Conservation (phyloP, 495 filamentous ascomycete species). For the Patellaria atrata region DNA sequence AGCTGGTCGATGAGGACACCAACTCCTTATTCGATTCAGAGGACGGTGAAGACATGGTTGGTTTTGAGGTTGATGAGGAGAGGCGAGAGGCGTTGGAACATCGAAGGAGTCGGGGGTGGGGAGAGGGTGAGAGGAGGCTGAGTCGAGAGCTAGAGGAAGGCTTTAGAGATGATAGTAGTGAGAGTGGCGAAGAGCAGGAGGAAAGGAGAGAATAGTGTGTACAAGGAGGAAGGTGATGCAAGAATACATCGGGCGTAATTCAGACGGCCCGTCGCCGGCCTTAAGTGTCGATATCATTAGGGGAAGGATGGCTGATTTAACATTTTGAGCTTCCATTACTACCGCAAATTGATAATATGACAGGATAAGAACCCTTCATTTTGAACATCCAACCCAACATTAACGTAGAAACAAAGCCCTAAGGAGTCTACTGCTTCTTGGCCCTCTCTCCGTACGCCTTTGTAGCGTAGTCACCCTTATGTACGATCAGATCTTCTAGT, state of each 20-base stretch:
- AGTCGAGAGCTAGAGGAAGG: conserved; percentile 75
- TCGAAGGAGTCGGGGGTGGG: conserved; percentile 22
- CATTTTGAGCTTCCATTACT: too few species aligned
- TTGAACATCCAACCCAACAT: too few species aligned
- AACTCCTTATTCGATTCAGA: conserved; percentile 52
- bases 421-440: conserved; percentile 28
- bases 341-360: too few species aligned
- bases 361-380: too few species aligned
- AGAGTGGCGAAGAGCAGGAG: conserved; percentile 35
- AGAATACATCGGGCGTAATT: too few species aligned
- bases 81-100: conserved; percentile 37
- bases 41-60: conserved; percentile 49
- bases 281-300: too few species aligned
- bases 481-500: conserved; percentile 82
- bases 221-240: too few species aligned
- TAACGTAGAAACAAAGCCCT: not conserved
- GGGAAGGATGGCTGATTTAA: too few species aligned
- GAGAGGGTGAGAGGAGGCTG: conserved; percentile 40
- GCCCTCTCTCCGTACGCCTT: conserved; percentile 82
- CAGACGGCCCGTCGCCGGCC: too few species aligned
- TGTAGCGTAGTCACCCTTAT: conserved; percentile 85
- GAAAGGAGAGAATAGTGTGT: conserved; percentile 5
- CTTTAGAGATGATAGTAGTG: conserved; percentile 70
- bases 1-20: too few species aligned
- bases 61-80: conserved; percentile 38